Base-by-base conservation (phyloP, 1,284 basidiomycete genomes). In the Apiotrichum mycotoxinovorans region DNA sequence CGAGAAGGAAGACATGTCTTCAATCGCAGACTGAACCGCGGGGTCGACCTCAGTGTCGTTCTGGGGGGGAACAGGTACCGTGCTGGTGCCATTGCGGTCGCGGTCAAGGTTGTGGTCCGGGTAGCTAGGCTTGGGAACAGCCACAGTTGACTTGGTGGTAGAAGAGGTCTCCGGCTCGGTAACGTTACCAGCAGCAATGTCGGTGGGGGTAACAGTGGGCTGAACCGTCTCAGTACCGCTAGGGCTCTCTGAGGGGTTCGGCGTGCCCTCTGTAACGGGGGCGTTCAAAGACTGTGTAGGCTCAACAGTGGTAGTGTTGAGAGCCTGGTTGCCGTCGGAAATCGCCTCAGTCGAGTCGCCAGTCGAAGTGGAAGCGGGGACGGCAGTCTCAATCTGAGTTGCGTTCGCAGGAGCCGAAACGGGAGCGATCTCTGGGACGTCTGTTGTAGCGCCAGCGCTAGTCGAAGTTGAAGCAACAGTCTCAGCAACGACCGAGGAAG, bases 1-100 rank as follows among this genome's bases (percentile, higher is more conserved):
- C 23, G 68, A 66, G 55, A 73, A 69, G 22, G 68, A 63, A 18
- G 60, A 52, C 62, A 61, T 74, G 17, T 58, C 55, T 2, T 66
- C 57, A 1, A 68, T 68, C 17, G 57, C 58, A 0, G 66, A 65
- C 44, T 71, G 45, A 14, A 75, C 59, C 7, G 70, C 54, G 2
- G 65, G 64, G 20, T 74, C 45, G 37, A 64, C 57, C 18, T 61
- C 60, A 4, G 17, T 7, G 52, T 60, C 61, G 11, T 60, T 60
- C n/a, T 64, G 44, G 51, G 65, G 64, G 26, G 66, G 66, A 7
- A 61, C 54, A 17, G 66, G 67, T n/a, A 69, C 59, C 3, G 69
- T 72, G 63, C 71, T 60, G 45, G 56, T 54, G n/a, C 66, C 68
- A 34, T 51, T 41, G 27, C n/a, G 17, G 58, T 60, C 33, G 49